Base-by-base conservation (phyloP, 495 filamentous ascomycete species). In the Astrocystis sublimbata region DNA sequence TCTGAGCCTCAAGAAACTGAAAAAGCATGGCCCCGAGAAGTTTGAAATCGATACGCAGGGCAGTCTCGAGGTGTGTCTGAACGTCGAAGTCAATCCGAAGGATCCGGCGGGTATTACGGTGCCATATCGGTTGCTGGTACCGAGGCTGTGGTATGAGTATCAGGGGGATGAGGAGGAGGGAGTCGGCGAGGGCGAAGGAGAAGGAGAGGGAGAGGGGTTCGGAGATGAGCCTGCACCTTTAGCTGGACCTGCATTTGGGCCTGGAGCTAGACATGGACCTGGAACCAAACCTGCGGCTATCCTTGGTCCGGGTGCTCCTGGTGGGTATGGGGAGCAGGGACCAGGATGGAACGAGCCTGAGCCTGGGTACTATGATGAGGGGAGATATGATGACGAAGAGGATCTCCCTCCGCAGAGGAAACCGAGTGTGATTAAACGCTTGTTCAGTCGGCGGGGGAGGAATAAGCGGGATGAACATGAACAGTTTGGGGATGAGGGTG, bases 31-130 rank as follows among this genome's bases (percentile, higher is more conserved):
- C 24, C 61, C 69, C 6, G 54, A 62, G 24, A 58, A 65, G 46
- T 61, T 66, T 57, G 69, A 75, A 42, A 71, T 93, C 66, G 83
- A 96, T 64, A 79, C 96, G 0, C 79, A 90, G 63, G 87, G 87
- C 42, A 92, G 91, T 2, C 78, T 98, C 23, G 92, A 96, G 53
- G 86, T 98, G 28, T 87, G 83, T 9, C 73, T 98, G 28, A 93
- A 96, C 65, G 84, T 94, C 66, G 94, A 98, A 76, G 84, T 97
- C 64, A 90, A 86, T 65, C 85, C 89, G 28, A 83, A 84, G 60
- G 91, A 98, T 67, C 94, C 96, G 0, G 83, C 88, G 0, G 96
- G 94, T n/a, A 89, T 88, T 65, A 98, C 94, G 2, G 83, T 85
- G 45, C 89, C 92, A 31, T 98, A 98, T 71, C 82, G 92, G 21